A percentile compares a stretch with the other conserved stretches of the same genome.
These are phyloP conservation scores for Lodderomyces orthopsilosis DNA, from an alignment of 1,139 yeast species.

Conservation along the genomic window DNA sequence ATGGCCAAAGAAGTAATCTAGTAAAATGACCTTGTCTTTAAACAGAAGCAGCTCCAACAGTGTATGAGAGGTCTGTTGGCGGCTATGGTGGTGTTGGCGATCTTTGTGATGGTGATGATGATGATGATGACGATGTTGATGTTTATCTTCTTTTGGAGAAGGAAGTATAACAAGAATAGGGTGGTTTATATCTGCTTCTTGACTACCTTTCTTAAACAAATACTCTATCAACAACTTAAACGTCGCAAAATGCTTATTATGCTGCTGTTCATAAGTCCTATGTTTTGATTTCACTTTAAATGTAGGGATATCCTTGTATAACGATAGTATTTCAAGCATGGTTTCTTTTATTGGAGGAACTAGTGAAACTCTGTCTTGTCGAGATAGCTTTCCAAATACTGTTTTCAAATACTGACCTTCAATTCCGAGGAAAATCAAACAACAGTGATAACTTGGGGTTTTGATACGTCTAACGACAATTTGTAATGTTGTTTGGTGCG, in stretches of 20 bases:
- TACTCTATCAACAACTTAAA: slow-evolving; percentile 14
- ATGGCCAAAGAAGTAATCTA: slow-evolving; percentile 43
- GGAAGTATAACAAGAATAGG: slow-evolving; percentile 32
- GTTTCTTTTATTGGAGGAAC: not conserved
- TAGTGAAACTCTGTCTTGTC: too few species aligned
- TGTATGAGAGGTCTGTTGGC: slow-evolving; percentile 3
- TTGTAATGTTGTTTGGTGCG: too few species aligned
- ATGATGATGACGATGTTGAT: slow-evolving; percentile 7
- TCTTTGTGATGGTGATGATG: slow-evolving; percentile 13
- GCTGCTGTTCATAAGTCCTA: not conserved
- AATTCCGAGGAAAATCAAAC: too few species aligned
- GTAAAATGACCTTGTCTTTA: slow-evolving; percentile 30
- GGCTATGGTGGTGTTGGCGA: slow-evolving; percentile 13
- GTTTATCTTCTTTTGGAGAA: not conserved
- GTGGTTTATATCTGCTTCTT: slow-evolving; percentile 33
- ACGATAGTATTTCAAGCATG: slow-evolving; percentile 16
- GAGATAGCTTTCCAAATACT: too few species aligned
- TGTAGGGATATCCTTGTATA: slow-evolving; percentile 6
- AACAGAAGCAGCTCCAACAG: slow-evolving; percentile 19
- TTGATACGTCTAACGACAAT: too few species aligned
- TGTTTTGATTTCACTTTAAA: not conserved
- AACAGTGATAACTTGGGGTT: too few species aligned
- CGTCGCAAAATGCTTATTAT: not conserved
- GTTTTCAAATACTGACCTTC: too few species aligned
- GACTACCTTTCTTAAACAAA: slow-evolving; percentile 35